phyloP scores from a whole-genome alignment of 108 stramenopile genomes.

The Fistulifera pelliculosa region DNA sequence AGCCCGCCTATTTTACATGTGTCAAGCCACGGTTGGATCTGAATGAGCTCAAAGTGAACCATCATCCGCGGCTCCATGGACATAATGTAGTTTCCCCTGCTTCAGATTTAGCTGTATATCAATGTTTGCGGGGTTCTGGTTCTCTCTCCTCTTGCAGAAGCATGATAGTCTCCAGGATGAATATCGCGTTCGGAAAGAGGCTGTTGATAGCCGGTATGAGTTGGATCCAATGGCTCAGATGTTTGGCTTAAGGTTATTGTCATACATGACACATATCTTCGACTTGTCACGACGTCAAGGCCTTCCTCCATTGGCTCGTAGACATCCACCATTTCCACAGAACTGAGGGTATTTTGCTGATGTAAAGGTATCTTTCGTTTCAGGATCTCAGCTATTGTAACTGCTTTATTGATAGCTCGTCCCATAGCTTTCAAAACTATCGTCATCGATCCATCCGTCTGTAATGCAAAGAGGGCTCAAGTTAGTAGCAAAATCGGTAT shows the following conservation, averaged over 20 bases:
- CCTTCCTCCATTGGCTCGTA: constrained; percentile 85
- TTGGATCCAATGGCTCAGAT: constrained; percentile 36
- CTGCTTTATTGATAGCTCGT: constrained; percentile 84
- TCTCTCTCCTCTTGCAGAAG: too few species aligned
- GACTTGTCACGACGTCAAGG: constrained; percentile 63
- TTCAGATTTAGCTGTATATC: too few species aligned
- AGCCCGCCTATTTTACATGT: too few species aligned
- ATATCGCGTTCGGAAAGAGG: constrained; percentile 26
- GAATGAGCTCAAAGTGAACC: too few species aligned
- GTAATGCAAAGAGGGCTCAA: not conserved
- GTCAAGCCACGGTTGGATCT: too few species aligned
- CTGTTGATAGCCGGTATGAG: constrained; percentile 70
- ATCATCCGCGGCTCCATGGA: too few species aligned
- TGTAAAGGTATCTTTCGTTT: constrained; percentile 81
- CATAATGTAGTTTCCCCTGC: too few species aligned
- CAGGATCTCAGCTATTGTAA: constrained; percentile 80
- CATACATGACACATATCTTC: constrained; percentile 74
- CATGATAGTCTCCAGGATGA: constrained; percentile 12
- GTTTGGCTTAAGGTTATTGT: constrained; percentile 56
- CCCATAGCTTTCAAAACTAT: constrained; percentile 83
- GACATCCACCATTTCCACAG: constrained; percentile 72
- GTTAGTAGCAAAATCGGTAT: too few species aligned
- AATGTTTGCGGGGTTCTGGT: too few species aligned
- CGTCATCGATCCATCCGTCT: constrained; percentile 46
- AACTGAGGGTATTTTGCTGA: constrained; percentile 59